Base-by-base conservation (phyloP, 805 yeast species). In the Pichia membranifaciens region DNA sequence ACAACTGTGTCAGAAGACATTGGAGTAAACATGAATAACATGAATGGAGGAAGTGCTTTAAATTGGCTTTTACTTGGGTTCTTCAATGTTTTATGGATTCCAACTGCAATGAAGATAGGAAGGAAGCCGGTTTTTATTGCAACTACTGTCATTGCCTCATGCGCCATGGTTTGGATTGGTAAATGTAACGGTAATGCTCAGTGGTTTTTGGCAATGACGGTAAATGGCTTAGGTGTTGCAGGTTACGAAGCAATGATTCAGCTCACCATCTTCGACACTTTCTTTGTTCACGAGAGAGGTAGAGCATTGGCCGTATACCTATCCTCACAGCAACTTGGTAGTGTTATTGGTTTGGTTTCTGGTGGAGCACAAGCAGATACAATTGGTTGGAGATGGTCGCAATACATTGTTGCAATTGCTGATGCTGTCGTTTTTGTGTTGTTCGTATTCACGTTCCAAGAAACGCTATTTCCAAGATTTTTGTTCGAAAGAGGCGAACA, bases 241-340 rank as follows among this genome's bases (percentile, higher is more conserved):
- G 41, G 41, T 38, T 38, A 38, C 28, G 41, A 38, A 16, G 41
- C 41, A 18, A 38, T 38, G 41, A 38, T 38, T 38, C 41, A 38
- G 23, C 18, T 38, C 9, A 15, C 31, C 1, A 38, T 38, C 12
- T 38, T 38, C 23, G 41, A 38, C 10, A 23, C 41, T 4, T 38
- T 38, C 16, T 23, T 23, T 16, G 32, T 38, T 38, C 41, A 38
- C 17, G 41, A 38, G 28, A 38, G 41, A 23, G 41, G 41, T 23
- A 38, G 41, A 38, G 41, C 41, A 15, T 15, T 38, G 2, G 41
- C 41, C 1, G 41, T 38, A 13, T 38, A 38, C 28, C 28, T 38
- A 5, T 38, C 23, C 13, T 38, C 21, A 1, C 41, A 38, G 23
- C 32, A 38, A 16, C 21, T 38, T 20, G 41, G 41, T 38, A 31